Conservation (phyloP, 257 asterid species). For the Cynanchum wilfordii region DNA sequence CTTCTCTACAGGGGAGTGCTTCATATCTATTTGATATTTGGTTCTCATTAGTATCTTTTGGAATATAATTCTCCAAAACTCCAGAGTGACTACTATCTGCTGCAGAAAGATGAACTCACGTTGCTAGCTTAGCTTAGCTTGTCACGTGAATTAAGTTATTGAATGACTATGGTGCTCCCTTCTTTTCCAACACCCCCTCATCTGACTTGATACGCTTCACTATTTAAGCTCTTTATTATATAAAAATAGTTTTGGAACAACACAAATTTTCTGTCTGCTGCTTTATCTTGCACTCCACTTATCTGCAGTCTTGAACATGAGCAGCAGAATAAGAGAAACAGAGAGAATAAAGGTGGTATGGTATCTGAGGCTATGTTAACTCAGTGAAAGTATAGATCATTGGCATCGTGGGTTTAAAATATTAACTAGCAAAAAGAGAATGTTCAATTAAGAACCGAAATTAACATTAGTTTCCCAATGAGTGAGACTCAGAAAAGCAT, state of each 20-base stretch:
- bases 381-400: neutral
- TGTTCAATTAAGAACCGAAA: neutral
- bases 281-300: neutral
- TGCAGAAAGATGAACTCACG: neutral
- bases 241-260: neutral
- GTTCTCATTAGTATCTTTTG: neutral
- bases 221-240: neutral
- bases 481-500: neutral
- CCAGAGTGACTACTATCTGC: neutral
- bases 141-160: neutral
- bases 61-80: neutral
- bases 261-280: neutral
- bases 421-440: neutral
- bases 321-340: neutral
- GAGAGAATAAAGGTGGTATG: neutral
- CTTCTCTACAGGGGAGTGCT: neutral
- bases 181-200: neutral
- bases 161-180: neutral
- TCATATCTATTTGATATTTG: neutral
- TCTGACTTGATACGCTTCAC: neutral
- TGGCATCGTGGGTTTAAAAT: neutral
- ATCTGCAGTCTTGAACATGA: neutral
- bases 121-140: neutral
- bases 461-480: neutral
- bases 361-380: neutral